Evolutionary conservation across 2,329 filamentous ascomycete genomes (phyloP), one percentile per base, ranked within the genome.

Genomic region (Trichoderma oligosporum): DNA sequence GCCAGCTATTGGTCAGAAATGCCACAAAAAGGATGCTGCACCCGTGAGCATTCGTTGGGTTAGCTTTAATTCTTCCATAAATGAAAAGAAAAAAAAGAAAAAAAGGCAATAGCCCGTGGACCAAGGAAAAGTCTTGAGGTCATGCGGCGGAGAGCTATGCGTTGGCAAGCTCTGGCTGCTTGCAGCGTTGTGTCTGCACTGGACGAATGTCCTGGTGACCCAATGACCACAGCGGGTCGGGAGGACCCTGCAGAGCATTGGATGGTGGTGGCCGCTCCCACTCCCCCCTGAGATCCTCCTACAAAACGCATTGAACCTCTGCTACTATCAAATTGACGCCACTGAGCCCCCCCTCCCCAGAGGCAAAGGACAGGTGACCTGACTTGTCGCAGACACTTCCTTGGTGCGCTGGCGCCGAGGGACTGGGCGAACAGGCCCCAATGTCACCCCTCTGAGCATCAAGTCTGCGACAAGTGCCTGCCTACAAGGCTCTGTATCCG

Each of bases 81-180:
- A 41, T 31, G 42, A 53, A 27, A 18, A 39, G 16, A 39, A 18
- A 18, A 22, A 39, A 39, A 22, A 7, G 20, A 20, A 39, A 39
- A 36, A 33, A 33, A 24, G 35, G 49, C 49, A 44, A 16, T 16
- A 35, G 49, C 33, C 48, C 56, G 56, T 58, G 56, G 39, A 45
- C 47, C 53, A 56, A 54, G 22, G 33, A 47, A 58, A 58, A 53
- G 41, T 39, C 56, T 42, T 31, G 45, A 42, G 57, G 57, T 59
- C 57, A 59, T 59, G 57, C 57, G 57, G 57, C 49, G 49, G 57
- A 59, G 57, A 55, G 57, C 57, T 54, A 59, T 59, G 57, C 57
- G 57, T 55, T 59, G 57, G 57, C 57, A 59, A 53, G 49, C 38
- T 46, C 46, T 45, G 56, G 46, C 47, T 38, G 27, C 24, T 41